A percentile compares a stretch with the other conserved stretches of the same genome.
Evolutionary conservation across 208 protist species (phyloP).

Genomic region (Crithidia fasciculata): DNA sequence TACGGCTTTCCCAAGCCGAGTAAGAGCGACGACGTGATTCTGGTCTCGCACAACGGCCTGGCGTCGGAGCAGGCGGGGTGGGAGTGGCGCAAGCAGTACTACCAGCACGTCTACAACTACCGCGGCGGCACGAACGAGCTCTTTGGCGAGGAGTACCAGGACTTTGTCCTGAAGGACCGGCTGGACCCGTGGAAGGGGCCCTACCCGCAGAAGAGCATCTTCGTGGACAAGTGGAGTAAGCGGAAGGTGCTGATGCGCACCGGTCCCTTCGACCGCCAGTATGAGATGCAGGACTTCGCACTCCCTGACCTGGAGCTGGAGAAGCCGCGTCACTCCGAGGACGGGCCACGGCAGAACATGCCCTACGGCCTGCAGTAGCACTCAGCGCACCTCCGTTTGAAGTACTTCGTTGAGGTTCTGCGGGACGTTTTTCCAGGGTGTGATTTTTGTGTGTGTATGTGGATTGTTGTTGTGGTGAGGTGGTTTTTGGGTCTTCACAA

Average conservation of each 20-base stretch:
- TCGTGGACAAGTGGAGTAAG: slow-evolving; percentile 93
- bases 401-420: too few relatives aligned
- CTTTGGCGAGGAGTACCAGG: slow-evolving; percentile 83
- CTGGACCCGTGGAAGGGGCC: slow-evolving; percentile 90
- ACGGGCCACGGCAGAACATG: slow-evolving; percentile 88
- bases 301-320: slow-evolving; percentile 88
- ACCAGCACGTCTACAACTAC: slow-evolving; percentile 93
- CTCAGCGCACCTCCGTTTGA: too few relatives aligned
- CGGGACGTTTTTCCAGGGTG: too few relatives aligned
- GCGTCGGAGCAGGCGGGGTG: slow-evolving; percentile 88
- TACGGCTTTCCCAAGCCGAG: slow-evolving; percentile 85
- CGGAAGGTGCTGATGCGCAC: slow-evolving; percentile 85
- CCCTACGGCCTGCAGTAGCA: slow-evolving; percentile 86
- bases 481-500: too few relatives aligned
- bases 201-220: slow-evolving; percentile 89
- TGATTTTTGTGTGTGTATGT: too few relatives aligned
- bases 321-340: slow-evolving; percentile 75
- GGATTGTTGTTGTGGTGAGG: too few relatives aligned
- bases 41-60: slow-evolving; percentile 92
- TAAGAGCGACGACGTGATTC: slow-evolving; percentile 79
- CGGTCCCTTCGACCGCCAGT: slow-evolving; percentile 90
- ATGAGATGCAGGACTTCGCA: slow-evolving; percentile 93
- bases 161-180: slow-evolving; percentile 74
- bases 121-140: slow-evolving; percentile 90
- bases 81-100: slow-evolving; percentile 90